Evolutionary conservation across 2,329 filamentous ascomycete genomes (phyloP).

Genomic region (Hypoxylon sp.): DNA sequence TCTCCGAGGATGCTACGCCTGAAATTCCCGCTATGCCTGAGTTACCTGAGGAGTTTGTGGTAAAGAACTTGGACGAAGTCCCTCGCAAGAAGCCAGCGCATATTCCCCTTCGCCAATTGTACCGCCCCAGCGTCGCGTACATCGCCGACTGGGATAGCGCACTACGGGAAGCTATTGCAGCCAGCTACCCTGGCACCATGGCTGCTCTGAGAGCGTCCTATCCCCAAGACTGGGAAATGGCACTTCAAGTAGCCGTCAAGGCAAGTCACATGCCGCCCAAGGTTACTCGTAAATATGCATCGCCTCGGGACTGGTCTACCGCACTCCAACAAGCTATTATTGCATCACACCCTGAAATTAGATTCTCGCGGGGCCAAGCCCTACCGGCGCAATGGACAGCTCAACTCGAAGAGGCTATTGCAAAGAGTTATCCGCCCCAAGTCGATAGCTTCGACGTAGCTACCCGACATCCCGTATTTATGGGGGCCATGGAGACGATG

Average conservation of each 20-base stretch:
- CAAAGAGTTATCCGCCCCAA: conserved; percentile 30
- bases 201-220: conserved; percentile 42
- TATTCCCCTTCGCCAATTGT: conserved; percentile 46
- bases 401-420: conserved; percentile 48
- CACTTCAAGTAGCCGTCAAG: conserved; percentile 46
- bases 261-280: conserved; percentile 43
- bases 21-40: conserved; percentile 36
- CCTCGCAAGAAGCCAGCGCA: conserved; percentile 37
- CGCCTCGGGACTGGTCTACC: conserved; percentile 55
- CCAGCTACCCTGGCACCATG: conserved; percentile 50
- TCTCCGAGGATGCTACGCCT: conserved; percentile 27
- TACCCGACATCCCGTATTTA: conserved; percentile 55
- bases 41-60: conserved; percentile 42
- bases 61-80: conserved; percentile 47
- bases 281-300: conserved; percentile 39
- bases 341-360: conserved; percentile 51
- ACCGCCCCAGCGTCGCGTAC: conserved; percentile 49
- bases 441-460: conserved; percentile 49
- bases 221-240: conserved; percentile 48
- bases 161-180: conserved; percentile 53
- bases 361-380: conserved; percentile 45
- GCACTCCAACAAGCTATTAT: conserved; percentile 58
- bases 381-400: conserved; percentile 46
- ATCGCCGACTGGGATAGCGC: conserved; percentile 57
- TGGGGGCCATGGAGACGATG: conserved; percentile 45